Percentiles rank a stretch among this genome's conserved stretches.
Conservation (phyloP, 2,329 filamentous ascomycete species). For the Talaromyces piceae region DNA sequence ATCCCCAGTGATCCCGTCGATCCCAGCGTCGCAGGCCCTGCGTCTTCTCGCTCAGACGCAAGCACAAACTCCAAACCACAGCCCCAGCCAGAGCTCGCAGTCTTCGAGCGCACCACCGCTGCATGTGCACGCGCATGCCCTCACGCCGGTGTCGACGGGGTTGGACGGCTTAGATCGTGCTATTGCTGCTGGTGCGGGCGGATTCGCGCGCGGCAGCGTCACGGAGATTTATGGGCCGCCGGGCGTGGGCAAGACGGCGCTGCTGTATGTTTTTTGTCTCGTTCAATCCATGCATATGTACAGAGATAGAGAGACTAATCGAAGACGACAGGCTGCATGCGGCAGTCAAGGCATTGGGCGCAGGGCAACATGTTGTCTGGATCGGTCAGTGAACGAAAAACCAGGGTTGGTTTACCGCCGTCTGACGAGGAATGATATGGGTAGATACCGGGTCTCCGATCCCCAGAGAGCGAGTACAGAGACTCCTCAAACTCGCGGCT, state of each 20-base stretch:
- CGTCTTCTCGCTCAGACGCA: no score
- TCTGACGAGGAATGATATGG: no score
- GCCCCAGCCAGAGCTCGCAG: no score
- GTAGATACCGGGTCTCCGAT: conserved; percentile 46
- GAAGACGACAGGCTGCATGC: conserved; percentile 61
- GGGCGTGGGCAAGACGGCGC: conserved; percentile 73
- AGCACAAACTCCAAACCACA: no score
- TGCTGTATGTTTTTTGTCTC: conserved; percentile 54
- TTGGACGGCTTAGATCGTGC: conserved; percentile 41
- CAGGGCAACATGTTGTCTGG: conserved; percentile 65
- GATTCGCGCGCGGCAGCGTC: conserved; percentile 67
- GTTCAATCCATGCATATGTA: conserved; percentile 3
- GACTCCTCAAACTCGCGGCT: conserved; percentile 27
- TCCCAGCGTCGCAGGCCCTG: conserved; percentile 31
- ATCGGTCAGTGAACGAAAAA: no score
- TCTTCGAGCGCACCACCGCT: not conserved
- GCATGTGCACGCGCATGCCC: no score
- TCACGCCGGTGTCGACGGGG: conserved; percentile 34
- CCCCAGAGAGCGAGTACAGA: conserved; percentile 17
- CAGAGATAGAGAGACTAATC: not conserved
- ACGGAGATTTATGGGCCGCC: conserved; percentile 85
- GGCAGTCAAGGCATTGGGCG: conserved; percentile 54
- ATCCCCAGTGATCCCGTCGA: conserved; percentile 25
- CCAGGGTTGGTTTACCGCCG: no score
- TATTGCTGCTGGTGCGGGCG: conserved; percentile 26